Conservation (phyloP, 2,329 filamentous ascomycete species). For the Pseudogymnoascus sp. region DNA sequence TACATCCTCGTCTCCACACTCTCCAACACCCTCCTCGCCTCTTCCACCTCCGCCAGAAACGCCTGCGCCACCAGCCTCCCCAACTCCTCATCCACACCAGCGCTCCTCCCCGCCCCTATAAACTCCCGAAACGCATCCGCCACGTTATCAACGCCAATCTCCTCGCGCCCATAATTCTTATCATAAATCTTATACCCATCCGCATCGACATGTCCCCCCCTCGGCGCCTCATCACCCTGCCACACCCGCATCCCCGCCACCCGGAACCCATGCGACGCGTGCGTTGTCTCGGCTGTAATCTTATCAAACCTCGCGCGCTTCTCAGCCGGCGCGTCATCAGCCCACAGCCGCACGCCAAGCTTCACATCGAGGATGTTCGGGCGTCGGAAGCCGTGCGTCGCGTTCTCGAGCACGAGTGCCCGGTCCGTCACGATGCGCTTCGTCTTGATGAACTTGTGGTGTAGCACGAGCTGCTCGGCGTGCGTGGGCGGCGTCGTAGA, state of each 20-base stretch:
- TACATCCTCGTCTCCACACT: constrained; percentile 55
- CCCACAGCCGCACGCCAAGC: constrained; percentile 79
- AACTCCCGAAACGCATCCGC: constrained; percentile 46
- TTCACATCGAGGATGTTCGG: constrained; percentile 94
- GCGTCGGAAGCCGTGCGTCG: constrained; percentile 67
- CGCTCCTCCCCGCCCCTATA: constrained; percentile 44
- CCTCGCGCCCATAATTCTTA: constrained; percentile 51
- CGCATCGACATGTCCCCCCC: constrained; percentile 43
- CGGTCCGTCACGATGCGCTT: constrained; percentile 61
- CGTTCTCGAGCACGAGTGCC: constrained; percentile 79
- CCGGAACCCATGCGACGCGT: constrained; percentile 51
- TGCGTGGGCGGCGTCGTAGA: constrained; percentile 10
- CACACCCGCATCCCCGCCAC: constrained; percentile 59
- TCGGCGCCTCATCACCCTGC: constrained; percentile 43
- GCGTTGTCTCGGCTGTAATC: constrained; percentile 50
- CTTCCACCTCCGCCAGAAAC: constrained; percentile 45
- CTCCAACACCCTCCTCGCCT: constrained; percentile 44
- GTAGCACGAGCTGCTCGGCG: constrained; percentile 10
- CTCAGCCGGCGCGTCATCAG: constrained; percentile 54
- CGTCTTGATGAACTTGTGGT: constrained; percentile 14
- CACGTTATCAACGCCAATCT: constrained; percentile 46
- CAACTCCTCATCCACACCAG: constrained; percentile 50
- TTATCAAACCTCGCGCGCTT: constrained; percentile 53
- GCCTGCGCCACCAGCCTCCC: constrained; percentile 45
- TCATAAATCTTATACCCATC: constrained; percentile 51